These are phyloP conservation scores for Phytopythium cucurbitacearum DNA, from an alignment of 352 stramenopile species.

Conservation along the genomic window DNA sequence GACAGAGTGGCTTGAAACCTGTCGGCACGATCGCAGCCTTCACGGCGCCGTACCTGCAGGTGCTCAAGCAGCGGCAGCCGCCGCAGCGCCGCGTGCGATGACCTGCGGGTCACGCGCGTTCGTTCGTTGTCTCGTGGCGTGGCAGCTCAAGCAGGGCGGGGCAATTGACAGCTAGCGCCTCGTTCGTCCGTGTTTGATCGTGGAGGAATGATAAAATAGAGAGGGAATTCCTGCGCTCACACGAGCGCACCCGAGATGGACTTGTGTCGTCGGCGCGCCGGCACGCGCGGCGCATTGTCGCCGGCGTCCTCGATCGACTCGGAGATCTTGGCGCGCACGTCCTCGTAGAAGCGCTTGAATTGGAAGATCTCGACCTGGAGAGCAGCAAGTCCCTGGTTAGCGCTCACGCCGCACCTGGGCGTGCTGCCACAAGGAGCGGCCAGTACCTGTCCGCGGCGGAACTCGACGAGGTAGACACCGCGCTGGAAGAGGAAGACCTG, in stretches of 20 bases:
- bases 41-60: slow-evolving; percentile 63
- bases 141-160: too few relatives aligned
- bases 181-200: too few relatives aligned
- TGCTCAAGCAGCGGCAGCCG: slow-evolving; percentile 59
- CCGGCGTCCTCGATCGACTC: slow-evolving; percentile 34
- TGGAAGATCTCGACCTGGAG: slow-evolving; percentile 80
- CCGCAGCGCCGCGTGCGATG: slow-evolving; percentile 8
- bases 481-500: slow-evolving; percentile 79
- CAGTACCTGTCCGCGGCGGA: slow-evolving; percentile 69
- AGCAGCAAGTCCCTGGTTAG: not conserved
- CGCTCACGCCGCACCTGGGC: not conserved
- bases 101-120: too few relatives aligned
- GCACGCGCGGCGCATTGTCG: slow-evolving; percentile 7
- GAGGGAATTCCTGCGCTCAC: too few relatives aligned
- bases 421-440: not conserved
- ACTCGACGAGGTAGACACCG: slow-evolving; percentile 79
- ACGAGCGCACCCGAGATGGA: slow-evolving; percentile 28
- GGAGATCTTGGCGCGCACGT: slow-evolving; percentile 60
- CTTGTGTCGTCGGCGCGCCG: slow-evolving; percentile 62
- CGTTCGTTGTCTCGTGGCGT: too few relatives aligned
- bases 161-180: too few relatives aligned
- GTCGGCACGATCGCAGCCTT: slow-evolving; percentile 9
- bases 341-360: slow-evolving; percentile 87
- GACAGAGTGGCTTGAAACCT: too few relatives aligned
- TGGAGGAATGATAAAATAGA: too few relatives aligned